These are phyloP conservation scores for Magnolia officinalis DNA, from an alignment of 164 flowering plant genomes.

Conservation along the genomic window DNA sequence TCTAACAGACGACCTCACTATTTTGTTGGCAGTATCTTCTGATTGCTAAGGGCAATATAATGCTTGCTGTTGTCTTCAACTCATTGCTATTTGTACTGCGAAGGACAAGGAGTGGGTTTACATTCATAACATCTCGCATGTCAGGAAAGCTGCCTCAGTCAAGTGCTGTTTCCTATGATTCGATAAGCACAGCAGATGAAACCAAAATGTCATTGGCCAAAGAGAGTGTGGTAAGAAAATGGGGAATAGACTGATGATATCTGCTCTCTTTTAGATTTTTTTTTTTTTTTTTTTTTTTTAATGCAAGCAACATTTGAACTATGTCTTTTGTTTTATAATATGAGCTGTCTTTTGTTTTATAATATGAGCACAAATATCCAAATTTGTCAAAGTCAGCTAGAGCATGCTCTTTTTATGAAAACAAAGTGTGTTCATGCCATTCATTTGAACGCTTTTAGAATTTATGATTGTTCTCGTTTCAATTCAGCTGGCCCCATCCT, in stretches of 20 bases:
- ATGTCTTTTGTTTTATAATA: neutral
- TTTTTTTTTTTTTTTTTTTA: neutral
- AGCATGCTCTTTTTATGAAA: too few relatives aligned
- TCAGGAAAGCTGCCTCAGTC: constrained; percentile 24
- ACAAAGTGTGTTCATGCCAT: too few relatives aligned
- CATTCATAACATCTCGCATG: constrained; percentile 36
- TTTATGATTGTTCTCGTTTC: too few relatives aligned
- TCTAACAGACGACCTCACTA: too few relatives aligned
- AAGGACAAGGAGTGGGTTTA: constrained; percentile 48
- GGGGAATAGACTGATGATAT: constrained; percentile 60
- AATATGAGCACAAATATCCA: neutral
- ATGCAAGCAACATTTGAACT: neutral
- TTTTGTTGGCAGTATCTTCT: constrained; percentile 49
- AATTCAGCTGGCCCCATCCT: too few relatives aligned
- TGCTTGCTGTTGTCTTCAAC: constrained; percentile 71
- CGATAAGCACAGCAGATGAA: constrained; percentile 21
- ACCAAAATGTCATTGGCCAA: constrained; percentile 45
- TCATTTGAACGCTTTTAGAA: too few relatives aligned
- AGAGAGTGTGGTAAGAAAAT: constrained; percentile 72
- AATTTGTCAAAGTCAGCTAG: too few relatives aligned
- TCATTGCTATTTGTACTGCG: constrained; percentile 65
- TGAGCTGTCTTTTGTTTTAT: neutral
- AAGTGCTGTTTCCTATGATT: constrained; percentile 13
- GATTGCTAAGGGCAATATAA: constrained; percentile 68
- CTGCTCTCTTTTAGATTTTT: constrained; percentile 1